Evolutionary conservation across 495 filamentous ascomycete species (phyloP), one percentile per base, ranked within the genome.

Genomic region (Gamarada debralockiae): DNA sequence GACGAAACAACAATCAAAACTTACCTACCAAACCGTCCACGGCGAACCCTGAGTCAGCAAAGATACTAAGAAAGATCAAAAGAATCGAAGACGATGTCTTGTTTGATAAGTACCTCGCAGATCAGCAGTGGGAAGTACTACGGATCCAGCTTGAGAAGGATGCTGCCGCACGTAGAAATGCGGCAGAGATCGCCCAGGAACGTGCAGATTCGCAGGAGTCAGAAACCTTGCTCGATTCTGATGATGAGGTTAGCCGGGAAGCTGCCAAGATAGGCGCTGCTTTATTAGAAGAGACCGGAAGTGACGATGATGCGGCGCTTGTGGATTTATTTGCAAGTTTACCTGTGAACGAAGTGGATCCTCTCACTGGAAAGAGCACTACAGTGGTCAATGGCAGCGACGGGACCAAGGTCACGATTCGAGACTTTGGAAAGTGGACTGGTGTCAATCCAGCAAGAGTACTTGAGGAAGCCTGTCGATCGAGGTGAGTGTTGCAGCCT

Each of bases 401-500:
- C 57, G 78, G 77, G 0, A 55, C 70, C 4, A 78, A 67, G 42
- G 69, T 89, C 6, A 77, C 63, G 2, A 76, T 95, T 46, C 72
- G 90, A 46, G 83, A 96, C 55, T 97, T 98, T 77, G 92, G 90
- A 14, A 86, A 87, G 64, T 83, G 77, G 73, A 79, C 72, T 14
- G 86, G 89, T 29, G 65, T 92, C 13, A 85, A 68, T 56, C 89
- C 89, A 17, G 77, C 81, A 36, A 75, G 83, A 50, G 76, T 88
- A 36, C 67, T 98, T 14, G 90, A 97, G 61, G 93, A 97, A 67
- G 80, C 89, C 39, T 95, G 90, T 65, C 86, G 85, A 58, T 81
- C 90, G 52, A 86, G 87, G 86, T 86, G 71, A 65, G 76, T 65
- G 38, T 13, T 49, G 20, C 23, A 12, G n/a, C 34, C 10, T 41